These are phyloP conservation scores for Smallanthus sonchifolius DNA, from an alignment of 129 eudicot genomes.

Conservation along the genomic window DNA sequence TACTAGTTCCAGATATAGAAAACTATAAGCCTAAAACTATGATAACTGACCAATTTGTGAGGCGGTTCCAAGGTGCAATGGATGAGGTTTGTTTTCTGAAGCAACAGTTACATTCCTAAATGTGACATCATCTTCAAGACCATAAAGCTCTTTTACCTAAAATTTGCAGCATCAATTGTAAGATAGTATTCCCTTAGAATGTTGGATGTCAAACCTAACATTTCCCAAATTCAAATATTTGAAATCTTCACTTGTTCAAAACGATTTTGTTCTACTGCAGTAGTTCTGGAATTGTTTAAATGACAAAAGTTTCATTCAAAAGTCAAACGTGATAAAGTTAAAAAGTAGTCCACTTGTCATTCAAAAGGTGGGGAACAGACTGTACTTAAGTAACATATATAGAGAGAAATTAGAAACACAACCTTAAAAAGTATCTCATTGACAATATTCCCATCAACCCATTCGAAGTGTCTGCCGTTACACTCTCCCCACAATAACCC, in stretches of 20 bases:
- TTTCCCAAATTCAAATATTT: not conserved
- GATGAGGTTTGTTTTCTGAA: conserved; percentile 81
- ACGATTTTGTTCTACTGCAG: not conserved
- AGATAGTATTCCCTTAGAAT: not conserved
- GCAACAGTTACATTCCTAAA: conserved; percentile 77
- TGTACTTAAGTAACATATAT: not conserved
- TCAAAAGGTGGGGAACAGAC: not conserved
- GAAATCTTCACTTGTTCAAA: not conserved
- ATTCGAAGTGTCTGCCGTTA: conserved; percentile 71
- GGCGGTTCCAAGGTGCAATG: conserved; percentile 90
- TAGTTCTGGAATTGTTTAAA: not conserved
- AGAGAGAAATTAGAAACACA: conserved; percentile 1
- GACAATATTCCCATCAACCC: conserved; percentile 77
- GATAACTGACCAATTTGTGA: conserved; percentile 81
- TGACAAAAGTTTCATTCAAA: not conserved
- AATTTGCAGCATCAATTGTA: conserved; percentile 14
- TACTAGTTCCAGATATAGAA: conserved; percentile 1
- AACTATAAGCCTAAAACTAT: conserved; percentile 11
- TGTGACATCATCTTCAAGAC: conserved; percentile 69
- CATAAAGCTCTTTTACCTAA: conserved; percentile 93
- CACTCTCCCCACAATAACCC: conserved; percentile 98
- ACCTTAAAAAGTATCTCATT: conserved; percentile 69
- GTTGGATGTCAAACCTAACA: not conserved
- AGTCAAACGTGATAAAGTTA: not conserved
- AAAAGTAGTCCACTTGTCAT: not conserved